phyloP scores from a whole-genome alignment of 768 basidiomycete species.

The Mycena floridula region DNA sequence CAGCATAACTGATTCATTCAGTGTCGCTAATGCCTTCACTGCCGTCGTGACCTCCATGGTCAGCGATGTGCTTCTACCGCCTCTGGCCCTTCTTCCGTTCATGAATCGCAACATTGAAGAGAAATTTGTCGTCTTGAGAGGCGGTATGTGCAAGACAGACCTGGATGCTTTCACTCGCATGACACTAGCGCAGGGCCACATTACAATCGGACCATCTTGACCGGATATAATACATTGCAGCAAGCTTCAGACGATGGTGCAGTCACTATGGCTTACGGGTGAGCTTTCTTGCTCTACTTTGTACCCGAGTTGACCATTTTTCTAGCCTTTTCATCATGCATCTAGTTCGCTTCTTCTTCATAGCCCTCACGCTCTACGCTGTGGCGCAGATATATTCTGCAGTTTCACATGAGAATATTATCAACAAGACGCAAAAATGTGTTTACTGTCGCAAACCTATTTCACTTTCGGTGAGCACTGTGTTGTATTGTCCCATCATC shows the following conservation, averaged over 20 bases:
- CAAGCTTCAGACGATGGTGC: conserved; percentile 41
- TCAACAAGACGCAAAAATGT: conserved; percentile 33
- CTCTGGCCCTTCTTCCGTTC: conserved; percentile 35
- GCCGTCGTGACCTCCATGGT: conserved; percentile 36
- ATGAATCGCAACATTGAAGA: conserved; percentile 36
- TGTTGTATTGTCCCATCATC: background rate
- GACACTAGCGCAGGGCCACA: conserved; percentile 22
- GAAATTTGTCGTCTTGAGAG: conserved; percentile 33
- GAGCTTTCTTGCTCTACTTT: too few species aligned
- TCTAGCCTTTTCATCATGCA: conserved; percentile 33
- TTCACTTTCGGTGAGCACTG: conserved; percentile 27
- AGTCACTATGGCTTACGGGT: conserved; percentile 32
- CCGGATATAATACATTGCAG: conserved; percentile 35
- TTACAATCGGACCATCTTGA: conserved; percentile 9
- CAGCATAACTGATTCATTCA: too few species aligned
- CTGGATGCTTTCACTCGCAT: too few species aligned
- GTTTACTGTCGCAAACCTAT: conserved; percentile 38
- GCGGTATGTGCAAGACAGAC: background rate
- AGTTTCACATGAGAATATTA: conserved; percentile 33
- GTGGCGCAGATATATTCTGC: conserved; percentile 30
- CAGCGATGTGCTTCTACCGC: conserved; percentile 34
- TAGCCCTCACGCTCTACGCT: conserved; percentile 31
- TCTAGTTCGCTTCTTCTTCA: conserved; percentile 29
- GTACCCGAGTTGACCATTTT: too few species aligned
- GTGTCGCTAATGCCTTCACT: conserved; percentile 34